These are phyloP conservation scores for Barnettozyma wickerhamii DNA, from an alignment of 805 yeast species.

Conservation along the genomic window DNA sequence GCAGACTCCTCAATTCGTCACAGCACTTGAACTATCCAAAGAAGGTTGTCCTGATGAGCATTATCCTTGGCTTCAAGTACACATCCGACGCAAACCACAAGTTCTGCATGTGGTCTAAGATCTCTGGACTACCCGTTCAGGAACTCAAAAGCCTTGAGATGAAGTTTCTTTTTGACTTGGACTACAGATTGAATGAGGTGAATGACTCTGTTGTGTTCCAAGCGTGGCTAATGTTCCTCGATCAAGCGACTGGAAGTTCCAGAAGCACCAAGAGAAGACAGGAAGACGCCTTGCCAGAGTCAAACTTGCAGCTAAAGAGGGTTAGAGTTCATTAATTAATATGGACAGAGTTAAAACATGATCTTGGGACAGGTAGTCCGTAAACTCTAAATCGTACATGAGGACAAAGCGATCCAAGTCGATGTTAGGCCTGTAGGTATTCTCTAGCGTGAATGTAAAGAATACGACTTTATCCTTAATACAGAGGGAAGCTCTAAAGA, in stretches of 20 bases:
- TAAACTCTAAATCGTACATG: too few relatives aligned
- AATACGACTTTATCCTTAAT: too few relatives aligned
- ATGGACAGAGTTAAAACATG: too few relatives aligned
- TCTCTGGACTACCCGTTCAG: conserved; percentile 55
- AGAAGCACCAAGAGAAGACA: too few relatives aligned
- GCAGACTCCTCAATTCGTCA: conserved; percentile 1
- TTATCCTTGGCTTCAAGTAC: conserved; percentile 71
- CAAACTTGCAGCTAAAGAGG: too few relatives aligned
- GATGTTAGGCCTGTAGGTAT: too few relatives aligned
- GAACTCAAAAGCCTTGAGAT: conserved; percentile 53
- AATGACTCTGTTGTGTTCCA: conserved; percentile 6
- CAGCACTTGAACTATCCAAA: conserved; percentile 44
- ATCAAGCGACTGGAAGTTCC: neutral
- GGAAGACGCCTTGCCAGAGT: too few relatives aligned
- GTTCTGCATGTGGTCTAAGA: conserved; percentile 67
- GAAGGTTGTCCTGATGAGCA: conserved; percentile 59
- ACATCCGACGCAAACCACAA: conserved; percentile 69
- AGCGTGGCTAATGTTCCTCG: conserved; percentile 1
- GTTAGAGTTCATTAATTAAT: too few relatives aligned
- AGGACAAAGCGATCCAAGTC: too few relatives aligned
- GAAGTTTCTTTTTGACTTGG: conserved; percentile 45
- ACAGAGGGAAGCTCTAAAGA: too few relatives aligned
- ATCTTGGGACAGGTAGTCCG: too few relatives aligned
- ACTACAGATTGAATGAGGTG: conserved; percentile 45
- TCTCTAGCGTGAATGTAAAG: too few relatives aligned